Evolutionary conservation across 768 basidiomycete genomes (phyloP).

Genomic region (Chalciporus pseudorubinellus): DNA sequence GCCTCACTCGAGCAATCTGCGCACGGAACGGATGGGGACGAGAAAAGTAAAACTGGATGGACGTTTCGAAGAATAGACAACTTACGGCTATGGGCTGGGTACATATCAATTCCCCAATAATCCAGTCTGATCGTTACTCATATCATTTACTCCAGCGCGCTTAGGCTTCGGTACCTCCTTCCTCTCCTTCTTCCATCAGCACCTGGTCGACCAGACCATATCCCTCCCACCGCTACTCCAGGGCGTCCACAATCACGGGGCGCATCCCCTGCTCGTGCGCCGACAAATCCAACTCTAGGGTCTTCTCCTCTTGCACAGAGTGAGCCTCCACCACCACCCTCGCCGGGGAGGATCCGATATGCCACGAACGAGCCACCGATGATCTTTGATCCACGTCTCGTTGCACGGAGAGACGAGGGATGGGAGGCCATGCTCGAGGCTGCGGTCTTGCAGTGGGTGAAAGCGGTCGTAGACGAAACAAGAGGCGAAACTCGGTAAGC

Average conservation of each 20-base stretch:
- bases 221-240: constrained; percentile 23
- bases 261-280: constrained; percentile 23
- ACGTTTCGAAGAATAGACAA: constrained; percentile 88
- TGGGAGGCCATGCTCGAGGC: constrained; percentile 81
- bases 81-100: constrained; percentile 83
- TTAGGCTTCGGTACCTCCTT: constrained; percentile 79
- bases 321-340: constrained; percentile 20
- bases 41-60: constrained; percentile 60
- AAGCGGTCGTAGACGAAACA: constrained; percentile 65
- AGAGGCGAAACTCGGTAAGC: constrained; percentile 38
- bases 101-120: constrained; percentile 28
- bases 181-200: constrained; percentile 58
- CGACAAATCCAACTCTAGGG: constrained; percentile 7
- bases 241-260: constrained; percentile 17
- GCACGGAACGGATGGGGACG: constrained; percentile 34
- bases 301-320: background rate
- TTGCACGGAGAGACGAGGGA: constrained; percentile 71
- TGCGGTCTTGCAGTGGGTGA: constrained; percentile 63
- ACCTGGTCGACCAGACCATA: constrained; percentile 28
- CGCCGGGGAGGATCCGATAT: constrained; percentile 37
- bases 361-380: constrained; percentile 46
- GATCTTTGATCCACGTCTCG: constrained; percentile 67
- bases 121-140: too few species aligned
- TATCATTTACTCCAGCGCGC: constrained; percentile 45
- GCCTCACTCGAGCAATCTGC: constrained; percentile 57